phyloP scores from a whole-genome alignment of 345 rosid genomes.

The Gossypium anomalum region DNA sequence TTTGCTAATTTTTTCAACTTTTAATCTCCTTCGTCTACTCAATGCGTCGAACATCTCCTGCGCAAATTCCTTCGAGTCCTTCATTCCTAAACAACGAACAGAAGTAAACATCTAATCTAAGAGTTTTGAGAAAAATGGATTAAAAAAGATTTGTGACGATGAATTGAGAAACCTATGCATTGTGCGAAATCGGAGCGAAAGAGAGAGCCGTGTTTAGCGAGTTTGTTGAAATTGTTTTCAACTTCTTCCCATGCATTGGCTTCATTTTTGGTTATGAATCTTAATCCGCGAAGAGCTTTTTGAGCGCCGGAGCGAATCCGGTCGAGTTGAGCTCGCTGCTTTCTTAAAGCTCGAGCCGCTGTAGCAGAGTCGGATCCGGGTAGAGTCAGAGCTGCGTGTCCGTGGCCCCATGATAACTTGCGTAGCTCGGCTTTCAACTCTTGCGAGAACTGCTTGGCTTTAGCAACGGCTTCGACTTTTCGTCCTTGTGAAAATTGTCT shows the following conservation, averaged over 20 bases:
- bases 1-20: conserved; percentile 69
- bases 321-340: conserved; percentile 85
- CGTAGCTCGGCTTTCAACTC: conserved; percentile 63
- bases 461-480: conserved; percentile 89
- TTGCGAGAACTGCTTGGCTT: conserved; percentile 80
- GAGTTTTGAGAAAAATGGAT: neutral
- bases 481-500: conserved; percentile 86
- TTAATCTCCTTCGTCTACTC: conserved; percentile 74
- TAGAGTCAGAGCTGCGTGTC: conserved; percentile 32
- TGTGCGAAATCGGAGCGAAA: conserved; percentile 84
- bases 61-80: conserved; percentile 84
- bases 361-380: conserved; percentile 56
- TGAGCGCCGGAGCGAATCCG: conserved; percentile 84
- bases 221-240: conserved; percentile 60
- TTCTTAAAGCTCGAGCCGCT: conserved; percentile 76
- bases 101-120: neutral
- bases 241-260: conserved; percentile 79
- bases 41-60: conserved; percentile 81
- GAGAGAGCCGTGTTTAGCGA: conserved; percentile 66
- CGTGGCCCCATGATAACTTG: conserved; percentile 73
- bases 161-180: conserved; percentile 69
- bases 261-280: conserved; percentile 67
- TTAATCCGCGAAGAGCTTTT: conserved; percentile 81
- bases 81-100: conserved; percentile 56
- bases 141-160: neutral